Evolutionary conservation across 1,284 basidiomycete genomes (phyloP).

Genomic region (Leccinum laetum): DNA sequence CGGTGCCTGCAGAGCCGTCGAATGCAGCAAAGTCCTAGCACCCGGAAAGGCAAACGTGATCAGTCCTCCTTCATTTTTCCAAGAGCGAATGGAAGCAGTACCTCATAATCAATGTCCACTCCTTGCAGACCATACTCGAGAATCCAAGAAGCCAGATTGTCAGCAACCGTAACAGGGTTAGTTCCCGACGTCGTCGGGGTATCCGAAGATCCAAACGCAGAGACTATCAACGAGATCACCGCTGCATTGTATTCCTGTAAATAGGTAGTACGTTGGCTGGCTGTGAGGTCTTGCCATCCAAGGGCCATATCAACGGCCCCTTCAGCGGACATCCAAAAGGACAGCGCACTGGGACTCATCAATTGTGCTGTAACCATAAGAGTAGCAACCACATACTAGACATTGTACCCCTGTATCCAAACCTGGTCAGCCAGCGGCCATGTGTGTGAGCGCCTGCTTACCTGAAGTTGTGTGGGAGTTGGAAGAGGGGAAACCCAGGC

Average conservation of each 20-base stretch:
- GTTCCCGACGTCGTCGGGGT: conserved; percentile 42
- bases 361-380: neutral
- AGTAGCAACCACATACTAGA: conserved; percentile 36
- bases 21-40: conserved; percentile 48
- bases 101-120: conserved; percentile 58
- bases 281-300: conserved; percentile 39
- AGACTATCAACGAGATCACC: conserved; percentile 48
- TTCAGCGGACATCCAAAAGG: conserved; percentile 40
- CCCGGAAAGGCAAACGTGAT: conserved; percentile 16
- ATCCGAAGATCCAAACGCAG: conserved; percentile 52
- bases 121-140: conserved; percentile 51
- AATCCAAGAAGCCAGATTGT: conserved; percentile 48
- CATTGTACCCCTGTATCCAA: conserved; percentile 42
- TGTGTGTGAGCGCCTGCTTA: conserved; percentile 29
- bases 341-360: conserved; percentile 34
- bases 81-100: conserved; percentile 5
- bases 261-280: conserved; percentile 30
- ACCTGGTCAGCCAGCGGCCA: neutral
- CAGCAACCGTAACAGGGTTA: conserved; percentile 40
- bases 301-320: conserved; percentile 46
- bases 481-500: conserved; percentile 38
- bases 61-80: neutral
- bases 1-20: conserved; percentile 34
- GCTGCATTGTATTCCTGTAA: conserved; percentile 39
- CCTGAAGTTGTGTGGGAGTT: conserved; percentile 1